These are phyloP conservation scores for Henckelia pumila DNA, from an alignment of 257 asterid genomes.

Conservation along the genomic window DNA sequence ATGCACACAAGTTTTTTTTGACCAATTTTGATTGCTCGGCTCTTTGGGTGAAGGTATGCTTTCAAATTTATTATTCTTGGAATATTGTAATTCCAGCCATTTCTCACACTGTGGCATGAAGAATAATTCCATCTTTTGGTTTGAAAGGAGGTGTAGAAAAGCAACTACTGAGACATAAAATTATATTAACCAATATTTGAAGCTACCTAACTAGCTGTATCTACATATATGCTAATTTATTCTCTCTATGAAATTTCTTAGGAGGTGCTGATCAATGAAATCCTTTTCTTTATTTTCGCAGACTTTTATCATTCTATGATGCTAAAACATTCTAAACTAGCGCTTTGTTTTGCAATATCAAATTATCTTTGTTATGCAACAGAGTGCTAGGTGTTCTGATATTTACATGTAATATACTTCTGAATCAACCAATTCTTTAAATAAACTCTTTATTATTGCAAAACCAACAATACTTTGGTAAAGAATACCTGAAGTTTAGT, in stretches of 20 bases:
- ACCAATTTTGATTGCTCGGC: slow-evolving; percentile 98
- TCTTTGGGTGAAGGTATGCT: slow-evolving; percentile 91
- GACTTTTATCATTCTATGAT: not conserved
- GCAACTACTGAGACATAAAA: not conserved
- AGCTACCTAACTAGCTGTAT: no score
- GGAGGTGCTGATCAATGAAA: no score
- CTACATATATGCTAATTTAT: no score
- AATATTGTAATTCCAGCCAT: slow-evolving; percentile 9
- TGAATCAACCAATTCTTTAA: not conserved
- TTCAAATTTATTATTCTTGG: slow-evolving; percentile 14
- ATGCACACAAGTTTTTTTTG: slow-evolving; percentile 92
- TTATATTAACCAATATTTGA: not conserved
- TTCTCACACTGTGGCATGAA: not conserved
- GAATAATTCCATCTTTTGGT: not conserved
- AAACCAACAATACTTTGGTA: not conserved
- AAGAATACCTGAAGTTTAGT: not conserved
- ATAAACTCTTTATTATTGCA: not conserved
- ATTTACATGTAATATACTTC: no score
- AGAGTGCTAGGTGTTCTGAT: no score
- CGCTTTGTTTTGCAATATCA: slow-evolving; percentile 1
- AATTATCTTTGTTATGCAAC: not conserved
- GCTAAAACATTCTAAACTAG: not conserved
- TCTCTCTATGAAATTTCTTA: no score
- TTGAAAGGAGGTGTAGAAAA: not conserved
- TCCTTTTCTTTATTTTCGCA: no score